Percentiles rank a stretch among this genome's conserved stretches.
phyloP scores from a whole-genome alignment of 441 rosid species.

The Rhodomyrtus psidioides region DNA sequence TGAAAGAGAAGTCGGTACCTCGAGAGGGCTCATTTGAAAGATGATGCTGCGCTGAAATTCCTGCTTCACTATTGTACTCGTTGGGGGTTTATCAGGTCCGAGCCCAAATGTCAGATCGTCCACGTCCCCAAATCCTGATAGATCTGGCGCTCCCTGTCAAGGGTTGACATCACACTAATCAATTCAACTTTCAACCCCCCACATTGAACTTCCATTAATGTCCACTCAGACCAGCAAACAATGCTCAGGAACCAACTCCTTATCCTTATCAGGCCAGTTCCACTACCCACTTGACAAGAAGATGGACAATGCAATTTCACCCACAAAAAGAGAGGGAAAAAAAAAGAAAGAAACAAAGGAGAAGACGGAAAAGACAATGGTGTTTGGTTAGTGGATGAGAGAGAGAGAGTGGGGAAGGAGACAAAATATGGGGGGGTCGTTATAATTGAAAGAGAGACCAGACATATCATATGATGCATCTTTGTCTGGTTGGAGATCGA shows the following conservation, averaged over 20 bases:
- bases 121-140: conserved; percentile 64
- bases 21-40: conserved; percentile 62
- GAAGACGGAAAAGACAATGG: neutral
- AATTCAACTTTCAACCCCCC: neutral
- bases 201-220: neutral
- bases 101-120: conserved; percentile 59
- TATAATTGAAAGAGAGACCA: neutral
- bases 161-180: neutral
- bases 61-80: conserved; percentile 52
- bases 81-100: conserved; percentile 65
- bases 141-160: conserved; percentile 69
- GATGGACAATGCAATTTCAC: neutral
- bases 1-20: conserved; percentile 29
- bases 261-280: neutral
- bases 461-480: neutral
- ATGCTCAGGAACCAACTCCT: neutral
- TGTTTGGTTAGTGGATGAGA: neutral
- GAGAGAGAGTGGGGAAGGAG: neutral
- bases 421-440: neutral
- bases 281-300: neutral
- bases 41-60: conserved; percentile 46
- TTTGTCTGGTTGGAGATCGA: neutral
- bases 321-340: neutral
- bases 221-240: neutral
- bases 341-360: neutral